Conservation (phyloP, 495 filamentous ascomycete species). For the Xylaria flabelliformis region DNA sequence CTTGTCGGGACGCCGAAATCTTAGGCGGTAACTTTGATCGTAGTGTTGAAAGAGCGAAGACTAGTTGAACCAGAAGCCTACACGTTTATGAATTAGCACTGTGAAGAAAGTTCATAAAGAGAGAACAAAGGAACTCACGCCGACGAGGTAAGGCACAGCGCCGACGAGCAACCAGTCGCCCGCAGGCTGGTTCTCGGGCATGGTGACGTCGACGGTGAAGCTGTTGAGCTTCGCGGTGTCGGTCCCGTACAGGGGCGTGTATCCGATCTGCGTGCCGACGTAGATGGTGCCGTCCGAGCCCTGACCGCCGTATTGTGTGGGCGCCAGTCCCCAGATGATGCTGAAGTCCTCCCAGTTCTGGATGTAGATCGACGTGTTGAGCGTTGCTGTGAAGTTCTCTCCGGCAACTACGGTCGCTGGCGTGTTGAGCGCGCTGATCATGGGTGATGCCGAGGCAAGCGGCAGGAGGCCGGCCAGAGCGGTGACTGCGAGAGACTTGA, state of each 20-base stretch:
- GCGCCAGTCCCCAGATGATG: slow-evolving; percentile 38
- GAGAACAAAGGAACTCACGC: slow-evolving; percentile 29
- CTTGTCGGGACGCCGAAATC: neutral
- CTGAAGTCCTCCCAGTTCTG: slow-evolving; percentile 45
- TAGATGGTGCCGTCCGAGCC: slow-evolving; percentile 32
- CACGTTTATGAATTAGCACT: slow-evolving; percentile 10
- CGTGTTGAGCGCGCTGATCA: slow-evolving; percentile 24
- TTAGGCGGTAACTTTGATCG: slow-evolving; percentile 30
- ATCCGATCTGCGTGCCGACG: slow-evolving; percentile 35
- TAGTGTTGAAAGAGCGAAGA: slow-evolving; percentile 33
- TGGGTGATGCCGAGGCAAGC: slow-evolving; percentile 26
- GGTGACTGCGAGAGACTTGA: slow-evolving; percentile 22
- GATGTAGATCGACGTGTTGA: slow-evolving; percentile 37
- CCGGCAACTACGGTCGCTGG: slow-evolving; percentile 29
- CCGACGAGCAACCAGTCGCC: slow-evolving; percentile 60
- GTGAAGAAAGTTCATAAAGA: neutral
- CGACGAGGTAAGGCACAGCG: slow-evolving; percentile 43
- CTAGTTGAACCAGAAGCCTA: slow-evolving; percentile 34
- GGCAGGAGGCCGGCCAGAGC: slow-evolving; percentile 26
- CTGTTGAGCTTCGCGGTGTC: slow-evolving; percentile 34
- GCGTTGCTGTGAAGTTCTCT: slow-evolving; percentile 27
- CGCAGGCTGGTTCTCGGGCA: slow-evolving; percentile 49
- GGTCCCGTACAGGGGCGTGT: slow-evolving; percentile 35
- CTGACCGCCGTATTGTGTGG: slow-evolving; percentile 24
- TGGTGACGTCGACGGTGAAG: slow-evolving; percentile 48